These are phyloP conservation scores for Aspergillus conjunctus DNA, from an alignment of 495 filamentous ascomycete genomes.

Conservation along the genomic window DNA sequence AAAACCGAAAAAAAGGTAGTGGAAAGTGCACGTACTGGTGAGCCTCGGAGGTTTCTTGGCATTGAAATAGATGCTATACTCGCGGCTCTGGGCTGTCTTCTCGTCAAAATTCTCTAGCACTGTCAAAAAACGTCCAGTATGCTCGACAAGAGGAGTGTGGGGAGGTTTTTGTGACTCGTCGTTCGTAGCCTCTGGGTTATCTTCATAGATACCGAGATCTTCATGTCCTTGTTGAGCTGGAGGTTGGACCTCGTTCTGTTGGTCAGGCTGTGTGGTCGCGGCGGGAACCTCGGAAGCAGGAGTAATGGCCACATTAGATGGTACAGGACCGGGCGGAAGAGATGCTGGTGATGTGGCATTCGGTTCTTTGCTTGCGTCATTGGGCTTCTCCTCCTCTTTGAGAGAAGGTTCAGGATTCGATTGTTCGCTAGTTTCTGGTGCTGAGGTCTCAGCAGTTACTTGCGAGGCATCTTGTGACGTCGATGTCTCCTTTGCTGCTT, in stretches of 20 bases:
- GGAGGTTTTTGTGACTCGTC: slow-evolving; percentile 24
- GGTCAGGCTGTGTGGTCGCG: slow-evolving; percentile 6
- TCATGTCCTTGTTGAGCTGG: slow-evolving; percentile 27
- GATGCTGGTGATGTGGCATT: slow-evolving; percentile 9
- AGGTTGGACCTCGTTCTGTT: slow-evolving; percentile 10
- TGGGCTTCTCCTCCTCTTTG: slow-evolving; percentile 10
- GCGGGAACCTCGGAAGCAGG: slow-evolving; percentile 6
- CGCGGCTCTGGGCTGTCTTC: slow-evolving; percentile 50
- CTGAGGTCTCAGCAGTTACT: not conserved
- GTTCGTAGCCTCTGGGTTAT: slow-evolving; percentile 21
- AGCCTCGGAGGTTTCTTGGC: slow-evolving; percentile 51
- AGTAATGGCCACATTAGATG: slow-evolving; percentile 7
- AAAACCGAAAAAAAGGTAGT: not conserved
- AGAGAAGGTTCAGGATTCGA: slow-evolving; percentile 2
- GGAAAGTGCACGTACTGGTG: slow-evolving; percentile 44
- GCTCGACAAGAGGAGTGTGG: slow-evolving; percentile 47
- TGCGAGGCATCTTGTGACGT: slow-evolving; percentile 1
- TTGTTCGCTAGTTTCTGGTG: slow-evolving; percentile 4
- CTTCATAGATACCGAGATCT: slow-evolving; percentile 15
- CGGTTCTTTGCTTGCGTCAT: slow-evolving; percentile 8
- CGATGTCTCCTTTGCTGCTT: not conserved
- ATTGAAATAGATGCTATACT: slow-evolving; percentile 56
- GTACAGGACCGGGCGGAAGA: slow-evolving; percentile 10
- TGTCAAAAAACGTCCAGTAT: slow-evolving; percentile 53
- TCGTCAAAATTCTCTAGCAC: slow-evolving; percentile 60